A percentile compares a stretch with the other conserved stretches of the same genome.
These are phyloP conservation scores for Penicillium brevicompactum DNA, from an alignment of 2,329 filamentous ascomycete genomes.

Conservation along the genomic window DNA sequence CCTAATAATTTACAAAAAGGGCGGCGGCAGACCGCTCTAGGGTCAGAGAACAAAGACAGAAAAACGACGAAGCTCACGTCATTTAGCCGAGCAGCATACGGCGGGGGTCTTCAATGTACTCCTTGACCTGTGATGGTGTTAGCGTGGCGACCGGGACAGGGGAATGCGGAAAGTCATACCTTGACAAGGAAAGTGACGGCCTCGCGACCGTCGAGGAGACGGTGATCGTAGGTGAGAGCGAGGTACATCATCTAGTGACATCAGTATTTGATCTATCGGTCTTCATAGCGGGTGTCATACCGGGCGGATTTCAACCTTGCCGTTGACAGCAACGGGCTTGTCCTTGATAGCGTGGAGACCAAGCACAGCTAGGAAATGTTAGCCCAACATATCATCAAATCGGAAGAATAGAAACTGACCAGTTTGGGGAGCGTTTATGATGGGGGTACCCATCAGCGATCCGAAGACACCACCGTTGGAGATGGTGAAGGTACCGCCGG, in stretches of 20 bases:
- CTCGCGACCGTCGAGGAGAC: constrained; percentile 90
- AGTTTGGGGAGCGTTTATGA: constrained; percentile 95
- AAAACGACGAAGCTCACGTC: constrained; percentile 3
- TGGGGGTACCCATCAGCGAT: constrained; percentile 94
- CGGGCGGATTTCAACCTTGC: constrained; percentile 90
- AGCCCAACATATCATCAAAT: neutral
- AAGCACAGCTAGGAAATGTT: constrained; percentile 63
- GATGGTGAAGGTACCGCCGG: constrained; percentile 96
- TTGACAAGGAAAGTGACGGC: constrained; percentile 96
- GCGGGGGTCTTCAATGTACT: constrained; percentile 93
- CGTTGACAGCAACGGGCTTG: constrained; percentile 82
- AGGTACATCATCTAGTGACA: constrained; percentile 86
- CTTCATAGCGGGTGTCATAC: constrained; percentile 40
- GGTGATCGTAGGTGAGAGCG: constrained; percentile 95
- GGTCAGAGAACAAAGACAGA: constrained; percentile 14
- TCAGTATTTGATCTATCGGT: neutral
- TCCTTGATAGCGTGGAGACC: constrained; percentile 98
- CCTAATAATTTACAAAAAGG: constrained; percentile 33
- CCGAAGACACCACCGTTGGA: constrained; percentile 97
- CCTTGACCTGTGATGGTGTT: constrained; percentile 65
- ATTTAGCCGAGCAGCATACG: constrained; percentile 73
- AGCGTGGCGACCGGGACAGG: constrained; percentile 9
- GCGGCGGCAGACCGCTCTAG: constrained; percentile 18
- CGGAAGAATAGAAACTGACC: constrained; percentile 43
- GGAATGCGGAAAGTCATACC: constrained; percentile 40